Evolutionary conservation across 164 flowering plant genomes (phyloP), one percentile per base, ranked within the genome.

Genomic region (Echeveria elegans): DNA sequence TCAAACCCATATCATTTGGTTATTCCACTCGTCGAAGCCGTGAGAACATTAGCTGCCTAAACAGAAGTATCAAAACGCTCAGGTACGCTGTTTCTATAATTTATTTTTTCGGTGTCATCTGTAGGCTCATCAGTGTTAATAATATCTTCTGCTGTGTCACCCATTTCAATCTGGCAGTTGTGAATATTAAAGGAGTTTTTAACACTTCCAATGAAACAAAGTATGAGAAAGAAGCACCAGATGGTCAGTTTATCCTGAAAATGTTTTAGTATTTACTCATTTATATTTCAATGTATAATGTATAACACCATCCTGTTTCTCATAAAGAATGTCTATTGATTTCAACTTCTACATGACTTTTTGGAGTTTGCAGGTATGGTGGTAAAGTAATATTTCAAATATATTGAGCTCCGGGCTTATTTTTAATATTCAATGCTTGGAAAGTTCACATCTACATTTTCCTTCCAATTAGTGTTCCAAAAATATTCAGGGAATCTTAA

Each of bases 291-390:
- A n/a, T 23, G 58, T 41, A 12, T 14, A 34, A 2, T 28, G 48
- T 0, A 34, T 16, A 62, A 18, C 40, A 37, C n/a, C n/a, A n/a
- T 52, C 34, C 50, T 43, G 58, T 64, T 1, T 36, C 64, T 73
- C 65, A 65, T 50, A 85, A 94, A 97, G 96, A 11, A 74, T 87
- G 76, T 75, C 96, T 72, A 77, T 94, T 75, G 99, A 94, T 82
- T 89, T 94, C 89, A 94, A 94, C 82, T 94, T 94, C 72, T 94
- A 94, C 75, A 87, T 81, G 80, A 94, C 94, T 63, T 87, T 94
- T 79, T 94, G 99, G 99, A 88, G 99, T n/a, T n/a, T n/a, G n/a
- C n/a, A n/a, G n/a, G n/a, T n/a, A n/a, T n/a, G n/a, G n/a, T n/a
- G n/a, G n/a, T 85, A 97, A 94, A 96, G 99, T 94, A 68, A 15